These are phyloP conservation scores for Nitzschia inconspicua DNA, from an alignment of 108 stramenopile genomes.

Conservation along the genomic window DNA sequence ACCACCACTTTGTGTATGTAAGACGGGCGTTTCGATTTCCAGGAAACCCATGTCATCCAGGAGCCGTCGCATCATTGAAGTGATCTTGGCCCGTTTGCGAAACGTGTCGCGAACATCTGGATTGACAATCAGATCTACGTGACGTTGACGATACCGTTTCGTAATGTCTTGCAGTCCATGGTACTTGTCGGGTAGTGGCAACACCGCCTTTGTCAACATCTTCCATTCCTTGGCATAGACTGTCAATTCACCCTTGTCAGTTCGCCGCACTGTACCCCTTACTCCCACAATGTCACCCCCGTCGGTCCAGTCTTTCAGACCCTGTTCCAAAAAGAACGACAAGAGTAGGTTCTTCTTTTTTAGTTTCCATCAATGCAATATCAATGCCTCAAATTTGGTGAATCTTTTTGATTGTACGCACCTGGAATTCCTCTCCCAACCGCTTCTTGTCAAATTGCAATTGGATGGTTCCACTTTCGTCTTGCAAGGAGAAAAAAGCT, in stretches of 20 bases:
- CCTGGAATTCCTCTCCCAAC: slow-evolving; percentile 73
- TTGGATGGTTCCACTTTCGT: slow-evolving; percentile 89
- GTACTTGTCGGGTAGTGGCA: slow-evolving; percentile 95
- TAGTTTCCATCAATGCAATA: not conserved
- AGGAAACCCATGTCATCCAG: slow-evolving; percentile 92
- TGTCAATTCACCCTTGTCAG: slow-evolving; percentile 95
- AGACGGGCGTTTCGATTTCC: slow-evolving; percentile 98
- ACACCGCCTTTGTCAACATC: slow-evolving; percentile 93
- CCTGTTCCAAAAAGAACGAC: slow-evolving; percentile 22
- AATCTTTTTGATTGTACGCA: slow-evolving; percentile 27
- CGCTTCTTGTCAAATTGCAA: slow-evolving; percentile 93
- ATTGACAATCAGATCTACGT: slow-evolving; percentile 96
- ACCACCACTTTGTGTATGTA: slow-evolving; percentile 93
- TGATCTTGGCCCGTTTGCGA: slow-evolving; percentile 85
- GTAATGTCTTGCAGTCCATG: slow-evolving; percentile 93
- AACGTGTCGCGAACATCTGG: slow-evolving; percentile 90
- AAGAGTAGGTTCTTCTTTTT: not conserved
- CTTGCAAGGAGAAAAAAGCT: slow-evolving; percentile 93
- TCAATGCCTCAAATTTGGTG: no score
- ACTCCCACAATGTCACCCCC: slow-evolving; percentile 94
- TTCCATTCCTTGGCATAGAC: slow-evolving; percentile 93
- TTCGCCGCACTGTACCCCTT: slow-evolving; percentile 87
- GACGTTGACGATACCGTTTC: slow-evolving; percentile 93
- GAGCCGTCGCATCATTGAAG: slow-evolving; percentile 82
- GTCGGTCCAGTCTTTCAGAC: slow-evolving; percentile 93